Evolutionary conservation across 1,284 basidiomycete species (phyloP).

Genomic region (Puccinia horiana): DNA sequence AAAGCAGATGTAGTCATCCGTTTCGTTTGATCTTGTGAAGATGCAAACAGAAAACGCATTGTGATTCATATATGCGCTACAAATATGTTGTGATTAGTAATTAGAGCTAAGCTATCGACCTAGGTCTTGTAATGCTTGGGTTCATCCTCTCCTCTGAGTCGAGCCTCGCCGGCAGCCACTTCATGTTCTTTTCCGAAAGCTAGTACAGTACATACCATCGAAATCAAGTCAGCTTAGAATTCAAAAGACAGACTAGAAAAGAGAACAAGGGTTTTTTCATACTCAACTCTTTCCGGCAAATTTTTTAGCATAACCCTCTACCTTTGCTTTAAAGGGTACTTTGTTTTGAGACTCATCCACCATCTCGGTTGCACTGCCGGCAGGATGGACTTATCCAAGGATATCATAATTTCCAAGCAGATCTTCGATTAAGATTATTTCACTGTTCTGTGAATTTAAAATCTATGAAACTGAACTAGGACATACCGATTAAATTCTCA

Average conservation of each 20-base stretch:
- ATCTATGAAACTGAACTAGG: not conserved
- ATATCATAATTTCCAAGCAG: not conserved
- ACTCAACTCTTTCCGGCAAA: slow-evolving; percentile 49
- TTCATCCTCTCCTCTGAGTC: slow-evolving; percentile 30
- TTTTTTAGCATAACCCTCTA: slow-evolving; percentile 48
- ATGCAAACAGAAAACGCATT: no score
- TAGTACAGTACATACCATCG: not conserved
- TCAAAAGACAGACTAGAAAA: not conserved
- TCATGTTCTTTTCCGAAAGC: slow-evolving; percentile 48
- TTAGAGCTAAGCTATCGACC: not conserved
- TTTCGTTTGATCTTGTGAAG: no score
- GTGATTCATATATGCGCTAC: no score
- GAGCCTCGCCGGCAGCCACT: slow-evolving; percentile 44
- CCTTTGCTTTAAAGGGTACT: slow-evolving; percentile 42
- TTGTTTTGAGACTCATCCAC: not conserved
- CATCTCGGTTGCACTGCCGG: not conserved
- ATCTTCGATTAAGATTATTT: not conserved
- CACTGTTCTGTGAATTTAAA: not conserved
- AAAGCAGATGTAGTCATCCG: no score
- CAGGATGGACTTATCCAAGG: not conserved
- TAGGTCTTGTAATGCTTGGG: not conserved
- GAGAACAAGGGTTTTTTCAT: not conserved
- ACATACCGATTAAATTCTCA: slow-evolving; percentile 13
- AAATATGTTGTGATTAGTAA: not conserved
- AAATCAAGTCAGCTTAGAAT: not conserved